Conservation (phyloP, 108 stramenopile species). For the Epithemia pelagica region DNA sequence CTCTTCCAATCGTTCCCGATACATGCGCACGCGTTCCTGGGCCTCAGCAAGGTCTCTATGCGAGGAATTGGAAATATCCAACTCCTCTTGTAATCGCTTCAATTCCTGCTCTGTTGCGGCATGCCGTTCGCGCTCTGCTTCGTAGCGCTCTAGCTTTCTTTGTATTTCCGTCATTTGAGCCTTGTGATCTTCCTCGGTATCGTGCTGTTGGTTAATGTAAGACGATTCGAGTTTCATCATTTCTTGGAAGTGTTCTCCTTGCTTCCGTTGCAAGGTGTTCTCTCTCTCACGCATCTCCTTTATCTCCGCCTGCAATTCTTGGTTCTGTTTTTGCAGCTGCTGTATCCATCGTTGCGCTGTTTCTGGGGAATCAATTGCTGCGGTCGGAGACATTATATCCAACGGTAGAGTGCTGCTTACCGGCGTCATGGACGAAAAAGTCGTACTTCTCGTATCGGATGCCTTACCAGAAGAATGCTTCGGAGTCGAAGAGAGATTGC, state of each 20-base stretch:
- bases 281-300: constrained; percentile 43
- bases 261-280: constrained; percentile 36
- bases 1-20: constrained; percentile 50
- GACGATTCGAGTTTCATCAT: constrained; percentile 61
- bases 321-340: constrained; percentile 23
- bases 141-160: constrained; percentile 28
- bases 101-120: constrained; percentile 43
- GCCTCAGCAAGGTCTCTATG: constrained; percentile 47
- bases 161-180: constrained; percentile 29
- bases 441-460: neutral
- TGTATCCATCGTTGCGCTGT: constrained; percentile 23
- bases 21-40: constrained; percentile 57
- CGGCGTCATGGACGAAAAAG: neutral
- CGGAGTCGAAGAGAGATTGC: neutral
- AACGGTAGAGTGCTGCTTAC: neutral
- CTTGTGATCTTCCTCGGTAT: constrained; percentile 26
- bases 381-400: constrained; percentile 24
- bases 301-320: constrained; percentile 33
- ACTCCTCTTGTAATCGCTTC: constrained; percentile 52
- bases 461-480: neutral
- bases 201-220: constrained; percentile 26
- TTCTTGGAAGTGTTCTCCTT: constrained; percentile 41
- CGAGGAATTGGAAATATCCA: constrained; percentile 59
- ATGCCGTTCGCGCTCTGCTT: constrained; percentile 19
- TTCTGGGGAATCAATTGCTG: constrained; percentile 27